Conservation (phyloP, 495 filamentous ascomycete genomes). For the Tuber calosporum region DNA sequence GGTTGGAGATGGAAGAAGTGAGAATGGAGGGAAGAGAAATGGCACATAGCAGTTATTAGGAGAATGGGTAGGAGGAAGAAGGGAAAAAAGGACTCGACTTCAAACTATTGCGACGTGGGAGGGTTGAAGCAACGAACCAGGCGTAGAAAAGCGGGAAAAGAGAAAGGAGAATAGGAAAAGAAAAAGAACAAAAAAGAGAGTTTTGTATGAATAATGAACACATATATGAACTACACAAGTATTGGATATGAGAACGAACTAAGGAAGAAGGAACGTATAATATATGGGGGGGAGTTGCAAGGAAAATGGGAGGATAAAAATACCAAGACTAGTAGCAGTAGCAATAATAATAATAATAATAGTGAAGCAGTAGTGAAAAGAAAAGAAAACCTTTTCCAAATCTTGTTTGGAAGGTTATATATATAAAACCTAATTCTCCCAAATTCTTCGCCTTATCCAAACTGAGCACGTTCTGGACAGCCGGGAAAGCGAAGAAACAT, state of each 20-base stretch:
- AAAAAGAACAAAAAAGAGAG: conserved; percentile 15
- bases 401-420: background rate
- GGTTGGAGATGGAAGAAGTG: background rate
- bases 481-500: background rate
- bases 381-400: background rate
- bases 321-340: conserved; percentile 25
- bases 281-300: background rate
- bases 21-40: background rate
- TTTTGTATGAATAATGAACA: conserved; percentile 12
- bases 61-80: background rate
- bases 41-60: background rate
- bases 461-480: background rate
- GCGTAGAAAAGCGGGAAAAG: background rate
- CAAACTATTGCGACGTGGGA: background rate
- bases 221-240: conserved; percentile 10
- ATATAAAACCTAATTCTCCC: background rate
- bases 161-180: background rate
- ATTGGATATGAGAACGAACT: background rate
- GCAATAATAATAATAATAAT: conserved; percentile 23
- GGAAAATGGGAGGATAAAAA: background rate
- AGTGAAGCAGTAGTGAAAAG: background rate
- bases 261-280: background rate
- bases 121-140: conserved; percentile 1
- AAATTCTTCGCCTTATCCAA: background rate
- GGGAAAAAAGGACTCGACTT: background rate